Evolutionary conservation across 257 asterid species (phyloP), one percentile per base, ranked within the genome.

Genomic region (Forsythia suspensa): DNA sequence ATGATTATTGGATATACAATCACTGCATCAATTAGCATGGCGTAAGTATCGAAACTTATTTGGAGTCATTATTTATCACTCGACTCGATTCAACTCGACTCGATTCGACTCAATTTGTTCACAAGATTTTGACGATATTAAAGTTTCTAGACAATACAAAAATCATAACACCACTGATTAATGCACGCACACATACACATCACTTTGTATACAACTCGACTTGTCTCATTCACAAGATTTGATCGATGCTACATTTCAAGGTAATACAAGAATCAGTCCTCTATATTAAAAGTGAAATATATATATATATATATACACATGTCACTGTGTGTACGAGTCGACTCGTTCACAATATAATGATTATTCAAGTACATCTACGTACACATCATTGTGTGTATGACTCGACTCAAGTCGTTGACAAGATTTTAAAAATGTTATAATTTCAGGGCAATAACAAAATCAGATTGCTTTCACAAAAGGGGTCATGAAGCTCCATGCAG

Each of bases 1-100:
- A 85, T 78, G 83, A 79, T 84, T 41, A 77, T 92, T 38, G 97
- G 96, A 48, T 92, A 92, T 42, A 89, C 97, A 21, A 87, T 92
- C 66, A 91, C 96, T 3, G 88, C 96, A 15, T 89, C 97, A 8
- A 89, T 92, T 73, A 90, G 96, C 84, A 86, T 89, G 91, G 91
- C 85, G 96, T 92, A 82, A 34, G 94, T 85, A 43, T 61, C 18
- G 21, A 12, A 12, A 4, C 57, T 48, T 48, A 13, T 48, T 48
- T 18, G 3, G 4, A 4, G n/a, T 48, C 2, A 48, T 48, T 48
- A 48, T 48, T 15, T n/a, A 1, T 13, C 1, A 29, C 34, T 29
- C 34, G 34, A 29, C 34, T 48, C n/a, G n/a, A 48, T 18, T 48
- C 7, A 18, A 13, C 55, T 12, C 4, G n/a, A 46, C 55, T 12